These are phyloP conservation scores for Metschnikowia koreensis DNA, from an alignment of 805 yeast species.

Conservation along the genomic window DNA sequence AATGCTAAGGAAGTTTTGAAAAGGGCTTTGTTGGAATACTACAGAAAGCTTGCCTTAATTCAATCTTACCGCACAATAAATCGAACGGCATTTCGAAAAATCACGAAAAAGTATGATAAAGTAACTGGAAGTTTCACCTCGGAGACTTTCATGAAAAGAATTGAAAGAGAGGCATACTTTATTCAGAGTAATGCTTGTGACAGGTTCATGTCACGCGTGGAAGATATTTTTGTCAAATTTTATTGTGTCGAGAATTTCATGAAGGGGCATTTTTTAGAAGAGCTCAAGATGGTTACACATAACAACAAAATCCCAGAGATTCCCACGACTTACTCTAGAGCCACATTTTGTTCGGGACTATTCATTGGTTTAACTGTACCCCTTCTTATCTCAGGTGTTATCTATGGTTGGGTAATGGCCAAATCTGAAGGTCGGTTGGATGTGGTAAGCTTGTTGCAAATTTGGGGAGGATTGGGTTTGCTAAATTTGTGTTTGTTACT, in stretches of 20 bases:
- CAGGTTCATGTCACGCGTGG: slow-evolving; percentile 59
- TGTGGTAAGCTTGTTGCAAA: slow-evolving; percentile 64
- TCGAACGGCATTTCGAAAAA: slow-evolving; percentile 84
- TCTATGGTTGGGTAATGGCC: slow-evolving; percentile 45
- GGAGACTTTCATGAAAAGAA: slow-evolving; percentile 52
- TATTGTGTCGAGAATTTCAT: slow-evolving; percentile 53
- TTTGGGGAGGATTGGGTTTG: slow-evolving; percentile 90
- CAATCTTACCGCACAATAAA: slow-evolving; percentile 73
- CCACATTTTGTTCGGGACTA: slow-evolving; percentile 63
- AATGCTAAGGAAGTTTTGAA: slow-evolving; percentile 68
- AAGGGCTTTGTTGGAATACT: slow-evolving; percentile 66
- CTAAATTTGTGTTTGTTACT: slow-evolving; percentile 56
- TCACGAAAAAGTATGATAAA: slow-evolving; percentile 89
- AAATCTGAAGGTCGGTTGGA: slow-evolving; percentile 45
- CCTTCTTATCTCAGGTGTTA: slow-evolving; percentile 58
- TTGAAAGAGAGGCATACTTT: slow-evolving; percentile 52
- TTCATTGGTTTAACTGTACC: slow-evolving; percentile 71
- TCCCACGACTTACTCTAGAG: slow-evolving; percentile 34
- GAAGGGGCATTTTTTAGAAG: slow-evolving; percentile 69
- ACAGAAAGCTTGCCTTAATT: slow-evolving; percentile 67
- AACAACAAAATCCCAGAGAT: slow-evolving; percentile 32
- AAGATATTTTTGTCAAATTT: slow-evolving; percentile 60
- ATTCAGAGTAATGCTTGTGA: slow-evolving; percentile 64
- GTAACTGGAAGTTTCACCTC: slow-evolving; percentile 47
- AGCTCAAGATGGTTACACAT: slow-evolving; percentile 48